Evolutionary conservation across 148 eudicot genomes (phyloP).

Genomic region (Beta vulgaris): DNA sequence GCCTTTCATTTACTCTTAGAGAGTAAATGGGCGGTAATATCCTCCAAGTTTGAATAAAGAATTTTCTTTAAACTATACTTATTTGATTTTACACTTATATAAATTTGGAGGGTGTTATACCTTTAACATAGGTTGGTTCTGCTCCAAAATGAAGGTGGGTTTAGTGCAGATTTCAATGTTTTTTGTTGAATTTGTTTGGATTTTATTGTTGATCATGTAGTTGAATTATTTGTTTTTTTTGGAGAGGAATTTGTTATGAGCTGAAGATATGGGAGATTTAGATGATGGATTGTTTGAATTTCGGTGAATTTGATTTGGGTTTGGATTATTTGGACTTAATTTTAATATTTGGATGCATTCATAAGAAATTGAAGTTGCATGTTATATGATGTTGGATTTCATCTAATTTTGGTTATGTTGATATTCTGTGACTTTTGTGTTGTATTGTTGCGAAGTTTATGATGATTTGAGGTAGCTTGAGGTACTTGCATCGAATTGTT

Average conservation of each 20-base stretch:
- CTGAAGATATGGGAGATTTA: slow-evolving; percentile 29
- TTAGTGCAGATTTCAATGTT: slow-evolving; percentile 8
- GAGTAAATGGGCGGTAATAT: no score
- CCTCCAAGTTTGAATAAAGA: no score
- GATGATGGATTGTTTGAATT: not conserved
- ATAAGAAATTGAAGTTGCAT: not conserved
- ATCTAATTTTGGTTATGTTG: not conserved
- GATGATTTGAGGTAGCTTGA: no score
- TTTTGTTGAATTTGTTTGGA: not conserved
- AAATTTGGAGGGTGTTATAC: no score
- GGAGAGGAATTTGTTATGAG: not conserved
- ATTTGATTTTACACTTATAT: no score
- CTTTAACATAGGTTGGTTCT: not conserved
- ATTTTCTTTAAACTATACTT: no score
- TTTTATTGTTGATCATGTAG: slow-evolving; percentile 12
- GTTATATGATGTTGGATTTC: not conserved
- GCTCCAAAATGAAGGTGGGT: slow-evolving; percentile 31
- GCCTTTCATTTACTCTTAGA: no score
- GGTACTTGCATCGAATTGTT: no score
- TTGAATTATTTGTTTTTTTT: not conserved
- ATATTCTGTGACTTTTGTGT: not conserved
- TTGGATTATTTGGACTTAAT: not conserved
- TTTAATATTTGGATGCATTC: not conserved
- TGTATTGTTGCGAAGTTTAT: no score
- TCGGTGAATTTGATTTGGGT: not conserved